phyloP scores from a whole-genome alignment of 257 asterid species.

The Solanum chmielewskii region DNA sequence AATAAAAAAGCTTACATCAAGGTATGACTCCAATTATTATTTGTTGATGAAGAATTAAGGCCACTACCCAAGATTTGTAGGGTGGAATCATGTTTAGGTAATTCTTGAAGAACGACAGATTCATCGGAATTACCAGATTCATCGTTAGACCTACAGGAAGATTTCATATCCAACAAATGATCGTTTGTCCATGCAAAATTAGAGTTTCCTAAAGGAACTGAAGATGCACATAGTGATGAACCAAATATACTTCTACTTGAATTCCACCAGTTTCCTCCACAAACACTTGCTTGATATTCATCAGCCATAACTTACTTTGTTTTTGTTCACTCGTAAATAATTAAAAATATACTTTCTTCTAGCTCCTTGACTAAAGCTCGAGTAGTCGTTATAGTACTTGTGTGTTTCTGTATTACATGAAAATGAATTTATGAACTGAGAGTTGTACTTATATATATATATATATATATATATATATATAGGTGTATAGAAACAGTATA shows the following conservation, averaged over 20 bases:
- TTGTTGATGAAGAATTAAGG: neutral
- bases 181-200: constrained; percentile 38
- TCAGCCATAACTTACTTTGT: constrained; percentile 30
- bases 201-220: constrained; percentile 18
- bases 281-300: constrained; percentile 45
- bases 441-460: neutral
- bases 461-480: neutral
- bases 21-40: neutral
- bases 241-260: constrained; percentile 37
- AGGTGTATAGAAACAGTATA: neutral
- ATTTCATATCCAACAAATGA: constrained; percentile 17
- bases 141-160: constrained; percentile 17
- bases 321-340: neutral
- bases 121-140: constrained; percentile 53
- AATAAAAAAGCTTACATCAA: neutral
- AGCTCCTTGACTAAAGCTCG: neutral
- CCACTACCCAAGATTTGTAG: constrained; percentile 13
- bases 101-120: constrained; percentile 19
- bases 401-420: constrained; percentile 12
- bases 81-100: constrained; percentile 13
- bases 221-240: constrained; percentile 42
- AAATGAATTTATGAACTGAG: constrained; percentile 10
- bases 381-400: neutral
- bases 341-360: neutral
- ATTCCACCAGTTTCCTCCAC: constrained; percentile 64